A percentile compares a stretch with the other conserved stretches of the same genome.
Conservation (phyloP, 139 green algal genomes). For the Dunaliella sp. region DNA sequence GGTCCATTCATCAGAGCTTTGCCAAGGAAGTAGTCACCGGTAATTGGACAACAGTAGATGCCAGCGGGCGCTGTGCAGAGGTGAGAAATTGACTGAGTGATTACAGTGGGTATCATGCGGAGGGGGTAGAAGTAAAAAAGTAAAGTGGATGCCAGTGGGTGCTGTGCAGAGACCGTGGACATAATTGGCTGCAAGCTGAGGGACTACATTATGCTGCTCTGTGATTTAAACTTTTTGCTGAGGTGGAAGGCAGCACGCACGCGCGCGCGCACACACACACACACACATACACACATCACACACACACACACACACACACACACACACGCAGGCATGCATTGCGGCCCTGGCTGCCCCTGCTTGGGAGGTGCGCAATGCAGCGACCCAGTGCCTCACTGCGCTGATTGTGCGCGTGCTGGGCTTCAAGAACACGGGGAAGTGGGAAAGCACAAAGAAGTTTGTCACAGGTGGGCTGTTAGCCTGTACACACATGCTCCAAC, state of each 20-base stretch:
- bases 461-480: slow-evolving; percentile 58
- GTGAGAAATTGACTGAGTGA: too few species aligned
- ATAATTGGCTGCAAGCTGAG: too few species aligned
- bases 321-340: slow-evolving; percentile 43
- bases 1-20: too few species aligned
- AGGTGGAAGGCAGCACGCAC: too few species aligned
- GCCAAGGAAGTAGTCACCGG: slow-evolving; percentile 63
- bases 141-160: too few species aligned
- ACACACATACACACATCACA: neutral
- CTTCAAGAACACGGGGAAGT: slow-evolving; percentile 70
- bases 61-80: too few species aligned
- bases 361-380: slow-evolving; percentile 79
- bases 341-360: slow-evolving; percentile 43
- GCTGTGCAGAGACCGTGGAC: too few species aligned
- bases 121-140: slow-evolving; percentile 35
- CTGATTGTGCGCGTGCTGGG: slow-evolving; percentile 74
- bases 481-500: too few species aligned
- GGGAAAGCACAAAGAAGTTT: slow-evolving; percentile 35
- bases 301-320: neutral
- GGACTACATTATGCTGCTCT: too few species aligned
- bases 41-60: slow-evolving; percentile 32
- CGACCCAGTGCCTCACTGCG: slow-evolving; percentile 72
- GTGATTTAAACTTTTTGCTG: too few species aligned
- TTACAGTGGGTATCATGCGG: too few species aligned
- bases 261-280: neutral